Conservation (phyloP, 345 rosid species). For the Linum usitatissimum region DNA sequence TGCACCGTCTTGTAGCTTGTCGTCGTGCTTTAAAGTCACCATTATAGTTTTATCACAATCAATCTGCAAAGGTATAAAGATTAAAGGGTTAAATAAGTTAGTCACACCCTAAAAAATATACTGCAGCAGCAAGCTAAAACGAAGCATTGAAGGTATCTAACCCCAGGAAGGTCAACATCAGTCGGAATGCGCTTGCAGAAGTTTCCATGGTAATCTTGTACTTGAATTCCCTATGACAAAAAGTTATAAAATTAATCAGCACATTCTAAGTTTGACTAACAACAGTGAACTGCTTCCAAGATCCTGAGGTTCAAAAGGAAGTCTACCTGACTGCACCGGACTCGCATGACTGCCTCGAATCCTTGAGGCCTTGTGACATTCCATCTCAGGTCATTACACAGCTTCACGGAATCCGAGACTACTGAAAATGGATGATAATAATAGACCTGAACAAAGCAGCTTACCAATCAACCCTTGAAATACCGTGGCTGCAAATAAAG, state of each 20-base stretch:
- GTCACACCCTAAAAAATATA: background rate
- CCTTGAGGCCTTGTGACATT: slow-evolving; percentile 97
- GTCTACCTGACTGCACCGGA: slow-evolving; percentile 84
- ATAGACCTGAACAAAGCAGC: slow-evolving; percentile 53
- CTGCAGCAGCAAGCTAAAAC: background rate
- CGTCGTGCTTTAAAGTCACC: slow-evolving; percentile 93
- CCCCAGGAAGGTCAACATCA: slow-evolving; percentile 90
- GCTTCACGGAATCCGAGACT: slow-evolving; percentile 82
- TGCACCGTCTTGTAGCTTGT: slow-evolving; percentile 85
- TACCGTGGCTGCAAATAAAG: background rate
- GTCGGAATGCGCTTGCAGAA: slow-evolving; percentile 96
- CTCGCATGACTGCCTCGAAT: slow-evolving; percentile 97
- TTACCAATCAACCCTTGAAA: background rate
- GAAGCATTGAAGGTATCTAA: slow-evolving; percentile 23
- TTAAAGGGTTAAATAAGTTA: slow-evolving; percentile 9
- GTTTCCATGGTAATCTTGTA: slow-evolving; percentile 86
- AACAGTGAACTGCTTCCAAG: background rate
- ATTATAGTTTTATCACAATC: slow-evolving; percentile 86
- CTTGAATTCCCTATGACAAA: slow-evolving; percentile 83
- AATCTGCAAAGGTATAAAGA: slow-evolving; percentile 40
- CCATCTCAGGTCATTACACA: slow-evolving; percentile 97
- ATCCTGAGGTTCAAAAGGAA: slow-evolving; percentile 4
- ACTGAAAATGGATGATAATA: slow-evolving; percentile 89
- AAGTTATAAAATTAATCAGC: slow-evolving; percentile 1
- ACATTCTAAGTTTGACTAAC: background rate